These are phyloP conservation scores for Nissolia schottii DNA, from an alignment of 306 rosid species.

Conservation along the genomic window DNA sequence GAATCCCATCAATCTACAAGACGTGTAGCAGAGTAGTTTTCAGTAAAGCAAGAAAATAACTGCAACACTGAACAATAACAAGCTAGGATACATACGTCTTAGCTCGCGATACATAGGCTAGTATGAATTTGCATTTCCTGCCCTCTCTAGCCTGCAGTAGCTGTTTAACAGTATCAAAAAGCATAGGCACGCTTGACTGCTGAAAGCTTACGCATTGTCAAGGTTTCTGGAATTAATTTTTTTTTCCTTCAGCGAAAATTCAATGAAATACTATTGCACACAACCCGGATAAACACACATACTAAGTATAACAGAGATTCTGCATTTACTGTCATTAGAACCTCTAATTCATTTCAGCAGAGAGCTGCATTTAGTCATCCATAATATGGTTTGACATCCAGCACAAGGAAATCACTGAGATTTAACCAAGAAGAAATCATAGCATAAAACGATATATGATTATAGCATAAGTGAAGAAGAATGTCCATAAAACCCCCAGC, in stretches of 20 bases:
- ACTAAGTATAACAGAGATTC: background rate
- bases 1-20: background rate
- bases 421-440: background rate
- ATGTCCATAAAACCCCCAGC: background rate
- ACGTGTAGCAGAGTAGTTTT: background rate
- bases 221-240: slow-evolving; percentile 35
- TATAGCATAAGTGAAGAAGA: background rate
- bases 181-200: slow-evolving; percentile 70
- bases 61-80: slow-evolving; percentile 5
- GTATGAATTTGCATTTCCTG: slow-evolving; percentile 74
- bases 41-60: slow-evolving; percentile 13
- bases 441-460: background rate
- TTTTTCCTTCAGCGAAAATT: background rate
- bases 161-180: slow-evolving; percentile 64
- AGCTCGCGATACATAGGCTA: slow-evolving; percentile 84
- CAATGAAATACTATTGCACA: background rate
- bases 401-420: background rate
- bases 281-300: background rate
- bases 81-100: slow-evolving; percentile 47
- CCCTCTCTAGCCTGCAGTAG: slow-evolving; percentile 57
- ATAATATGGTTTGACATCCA: background rate
- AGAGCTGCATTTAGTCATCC: slow-evolving; percentile 8
- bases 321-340: background rate
- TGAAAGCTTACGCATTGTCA: slow-evolving; percentile 81
- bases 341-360: slow-evolving; percentile 4